Base-by-base conservation (phyloP, 75 land plant genomes). In the Pinus albicaulis region DNA sequence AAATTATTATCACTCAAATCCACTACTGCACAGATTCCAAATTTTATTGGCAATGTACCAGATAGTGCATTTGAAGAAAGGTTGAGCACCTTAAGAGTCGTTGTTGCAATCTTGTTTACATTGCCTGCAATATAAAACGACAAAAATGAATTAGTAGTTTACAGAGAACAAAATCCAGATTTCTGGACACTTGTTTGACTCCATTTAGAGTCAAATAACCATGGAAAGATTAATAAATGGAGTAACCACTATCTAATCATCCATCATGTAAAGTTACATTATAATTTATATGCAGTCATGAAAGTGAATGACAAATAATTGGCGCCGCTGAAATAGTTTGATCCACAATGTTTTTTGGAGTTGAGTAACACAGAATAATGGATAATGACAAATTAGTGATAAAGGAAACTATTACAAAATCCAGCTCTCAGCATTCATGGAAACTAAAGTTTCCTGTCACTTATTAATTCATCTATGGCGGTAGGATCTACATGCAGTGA, bases 1-100 rank as follows among this genome's bases (percentile, higher is more conserved):
- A 95, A 74, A 53, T 52, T 77, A 73, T 95, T 95, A 24, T 85
- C 80, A 75, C 94, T 93, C 24, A 95, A 81, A 80, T 95, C 97
- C 56, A 95, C 86, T 11, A 86, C 69, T 12, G 84, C 71, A 78
- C 92, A 91, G 57, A 80, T 80, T 8, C 90, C 92, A 19, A 93
- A 36, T 74, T 66, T 79, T 5, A 65, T 0, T 55, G 98, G 98
- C 71, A 95, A 78, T 75, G 77, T 25, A 23, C 98, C 98, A 26
- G 94, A 80, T 52, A 95, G 80, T 4, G 62, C 55, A 71, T 95
- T 95, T 34, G 83, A 85, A 22, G 98, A 92, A 36, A 95, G 81
- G 76, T 94, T 93, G 48, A 95, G 82, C 62, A 80, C 52, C 56
- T 65, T 85, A 61, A 95, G 74, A 53, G 82, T 84, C 74, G 80